Evolutionary conservation across 129 eudicot species (phyloP).

Genomic region (Gnaphalium uliginosum): DNA sequence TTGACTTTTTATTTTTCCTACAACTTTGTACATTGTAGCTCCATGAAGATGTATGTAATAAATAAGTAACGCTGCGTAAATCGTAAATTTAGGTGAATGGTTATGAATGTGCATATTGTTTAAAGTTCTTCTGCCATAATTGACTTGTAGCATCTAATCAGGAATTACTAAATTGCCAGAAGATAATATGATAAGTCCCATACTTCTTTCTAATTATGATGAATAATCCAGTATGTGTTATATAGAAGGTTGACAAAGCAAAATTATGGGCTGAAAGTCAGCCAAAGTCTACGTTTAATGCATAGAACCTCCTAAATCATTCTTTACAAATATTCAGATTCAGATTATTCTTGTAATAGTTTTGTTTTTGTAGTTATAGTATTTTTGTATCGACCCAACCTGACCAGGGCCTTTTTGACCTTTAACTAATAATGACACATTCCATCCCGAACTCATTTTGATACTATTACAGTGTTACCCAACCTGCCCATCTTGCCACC

Average conservation of each 20-base stretch:
- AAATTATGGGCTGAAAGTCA: no score
- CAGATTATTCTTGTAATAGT: neutral
- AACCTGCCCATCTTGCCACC: conserved; percentile 3
- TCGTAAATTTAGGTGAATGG: neutral
- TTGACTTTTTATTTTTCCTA: neutral
- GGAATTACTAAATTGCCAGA: no score
- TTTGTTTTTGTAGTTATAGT: neutral
- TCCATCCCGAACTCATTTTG: neutral
- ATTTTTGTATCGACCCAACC: neutral
- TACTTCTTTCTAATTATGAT: neutral
- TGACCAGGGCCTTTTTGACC: no score
- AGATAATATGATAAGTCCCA: neutral
- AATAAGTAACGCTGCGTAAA: neutral
- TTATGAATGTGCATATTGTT: neutral
- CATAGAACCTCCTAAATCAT: conserved; percentile 2
- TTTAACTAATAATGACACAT: neutral
- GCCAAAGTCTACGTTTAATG: neutral
- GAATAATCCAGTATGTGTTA: neutral
- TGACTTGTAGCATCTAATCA: neutral
- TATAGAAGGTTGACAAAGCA: no score
- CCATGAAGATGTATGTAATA: neutral
- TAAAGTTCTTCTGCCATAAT: neutral
- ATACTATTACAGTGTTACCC: neutral
- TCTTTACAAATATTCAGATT: neutral
- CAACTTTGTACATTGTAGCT: conserved; percentile 8